Evolutionary conservation across 139 green algal species (phyloP).

Genomic region (Chloropicon primus): DNA sequence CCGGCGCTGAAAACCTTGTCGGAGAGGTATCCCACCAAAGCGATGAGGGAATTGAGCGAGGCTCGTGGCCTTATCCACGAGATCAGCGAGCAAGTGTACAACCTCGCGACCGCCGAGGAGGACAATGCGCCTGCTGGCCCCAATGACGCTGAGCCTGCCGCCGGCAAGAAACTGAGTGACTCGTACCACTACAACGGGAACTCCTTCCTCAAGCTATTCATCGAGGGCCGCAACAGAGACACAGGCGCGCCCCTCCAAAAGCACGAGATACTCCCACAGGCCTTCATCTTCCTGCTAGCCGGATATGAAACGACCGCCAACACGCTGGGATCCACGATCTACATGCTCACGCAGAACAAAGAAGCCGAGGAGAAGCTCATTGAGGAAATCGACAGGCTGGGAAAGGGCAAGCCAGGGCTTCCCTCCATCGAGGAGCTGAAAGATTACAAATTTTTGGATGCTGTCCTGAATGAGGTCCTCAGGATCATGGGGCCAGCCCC

Average conservation of each 20-base stretch:
- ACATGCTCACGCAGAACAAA: conserved; percentile 19
- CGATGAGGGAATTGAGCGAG: neutral
- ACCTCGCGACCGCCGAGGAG: too few relatives aligned
- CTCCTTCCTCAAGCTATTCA: neutral
- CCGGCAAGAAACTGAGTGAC: too few relatives aligned
- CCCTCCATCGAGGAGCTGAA: neutral
- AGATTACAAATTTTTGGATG: conserved; percentile 28
- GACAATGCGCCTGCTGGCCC: neutral
- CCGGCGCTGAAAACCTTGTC: neutral
- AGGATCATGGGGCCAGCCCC: conserved; percentile 33
- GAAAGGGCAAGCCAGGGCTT: neutral
- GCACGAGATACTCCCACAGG: conserved; percentile 16
- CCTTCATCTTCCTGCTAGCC: conserved; percentile 26
- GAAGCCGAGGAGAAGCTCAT: conserved; percentile 16
- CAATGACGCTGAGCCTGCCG: neutral
- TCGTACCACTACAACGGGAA: too few relatives aligned
- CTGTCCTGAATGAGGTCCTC: conserved; percentile 35
- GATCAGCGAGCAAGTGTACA: too few relatives aligned
- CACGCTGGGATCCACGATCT: conserved; percentile 27
- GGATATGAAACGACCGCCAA: conserved; percentile 38
- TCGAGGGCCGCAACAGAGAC: neutral
- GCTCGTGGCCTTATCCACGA: too few relatives aligned
- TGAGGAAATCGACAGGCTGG: conserved; percentile 25
- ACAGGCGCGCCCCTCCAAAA: neutral
- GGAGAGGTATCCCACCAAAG: neutral